Evolutionary conservation across 2,329 filamentous ascomycete genomes (phyloP).

Genomic region (Clarireedia sp.): DNA sequence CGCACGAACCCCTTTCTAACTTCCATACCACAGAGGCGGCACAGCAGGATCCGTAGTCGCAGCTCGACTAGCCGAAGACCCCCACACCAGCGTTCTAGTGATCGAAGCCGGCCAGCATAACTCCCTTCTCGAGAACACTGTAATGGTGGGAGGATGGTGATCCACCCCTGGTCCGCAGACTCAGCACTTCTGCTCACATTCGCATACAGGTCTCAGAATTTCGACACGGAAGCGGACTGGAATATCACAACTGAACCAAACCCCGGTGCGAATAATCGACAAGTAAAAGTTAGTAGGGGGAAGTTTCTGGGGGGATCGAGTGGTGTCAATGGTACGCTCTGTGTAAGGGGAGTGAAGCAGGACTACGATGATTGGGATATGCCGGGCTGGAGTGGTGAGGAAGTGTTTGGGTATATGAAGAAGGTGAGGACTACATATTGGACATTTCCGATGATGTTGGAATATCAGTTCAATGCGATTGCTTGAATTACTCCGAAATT

Average conservation of each 20-base stretch:
- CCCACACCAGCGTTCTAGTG: slow-evolving; percentile 38
- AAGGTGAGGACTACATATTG: slow-evolving; percentile 33
- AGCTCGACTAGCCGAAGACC: slow-evolving; percentile 44
- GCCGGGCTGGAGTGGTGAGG: slow-evolving; percentile 47
- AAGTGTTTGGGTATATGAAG: slow-evolving; percentile 48
- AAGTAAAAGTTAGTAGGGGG: slow-evolving; percentile 41
- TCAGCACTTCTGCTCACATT: neutral
- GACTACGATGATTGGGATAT: slow-evolving; percentile 48
- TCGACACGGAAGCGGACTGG: slow-evolving; percentile 44
- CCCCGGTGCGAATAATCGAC: slow-evolving; percentile 33
- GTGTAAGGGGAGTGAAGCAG: slow-evolving; percentile 41
- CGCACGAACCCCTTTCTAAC: neutral
- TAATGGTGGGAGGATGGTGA: slow-evolving; percentile 42
- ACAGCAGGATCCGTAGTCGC: slow-evolving; percentile 44
- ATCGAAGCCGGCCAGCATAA: slow-evolving; percentile 41
- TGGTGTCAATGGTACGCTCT: slow-evolving; percentile 43
- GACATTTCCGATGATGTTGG: neutral
- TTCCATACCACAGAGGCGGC: slow-evolving; percentile 30
- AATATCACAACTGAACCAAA: slow-evolving; percentile 39
- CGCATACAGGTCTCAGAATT: slow-evolving; percentile 35
- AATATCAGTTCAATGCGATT: too few relatives aligned
- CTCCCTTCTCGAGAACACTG: slow-evolving; percentile 39
- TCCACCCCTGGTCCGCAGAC: neutral
- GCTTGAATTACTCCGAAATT: neutral
- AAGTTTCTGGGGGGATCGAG: slow-evolving; percentile 43